Base-by-base conservation (phyloP, 495 filamentous ascomycete species). In the Aspergillus panamensis region DNA sequence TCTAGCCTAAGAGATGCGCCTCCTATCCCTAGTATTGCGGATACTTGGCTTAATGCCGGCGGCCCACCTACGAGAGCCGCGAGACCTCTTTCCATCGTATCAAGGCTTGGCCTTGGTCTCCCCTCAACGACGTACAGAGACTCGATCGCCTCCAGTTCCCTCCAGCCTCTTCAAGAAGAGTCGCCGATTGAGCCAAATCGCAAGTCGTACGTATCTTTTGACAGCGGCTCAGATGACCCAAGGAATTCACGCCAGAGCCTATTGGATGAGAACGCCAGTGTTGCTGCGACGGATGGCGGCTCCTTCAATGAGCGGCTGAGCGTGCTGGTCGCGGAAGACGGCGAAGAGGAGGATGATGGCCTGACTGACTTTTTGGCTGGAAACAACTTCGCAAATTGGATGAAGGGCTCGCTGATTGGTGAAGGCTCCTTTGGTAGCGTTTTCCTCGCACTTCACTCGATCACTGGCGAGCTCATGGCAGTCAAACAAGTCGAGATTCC, bases 401-500 rank as follows among this genome's bases (percentile, higher is more conserved):
- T 99, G 91, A 96, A 97, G 74, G 94, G 94, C 66, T 90, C 92
- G 13, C 75, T 97, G 48, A 99, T 99, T 64, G 94, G 94, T 45
- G 91, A 96, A 70, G 94, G 94, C 57, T 96, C 91, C 45, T 99
- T 99, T 65, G 94, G 94, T 65, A 92, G 90, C 62, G 94, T 99
- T 49, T 99, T 92, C 76, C 80, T 99, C 39, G 95, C 94, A 53
- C 80, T 99, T n/a, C 96, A 97, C 66, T 87, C 94, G 53, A 87
- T 99, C 54, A 99, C 95, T 25, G 94, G 92, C 64, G 95, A 96
- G 69, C 87, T 99, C 40, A 92, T 99, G 80, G 94, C 94, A 40
- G 94, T 99, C 37, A 99, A 99, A 77, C 94, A 97, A 73, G 94
- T 99, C 55, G 94, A 99, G 68, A 84, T 96, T 48, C 93, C 94